Evolutionary conservation across 2,329 filamentous ascomycete genomes (phyloP).

Genomic region (Ceratocystiopsis sp.): DNA sequence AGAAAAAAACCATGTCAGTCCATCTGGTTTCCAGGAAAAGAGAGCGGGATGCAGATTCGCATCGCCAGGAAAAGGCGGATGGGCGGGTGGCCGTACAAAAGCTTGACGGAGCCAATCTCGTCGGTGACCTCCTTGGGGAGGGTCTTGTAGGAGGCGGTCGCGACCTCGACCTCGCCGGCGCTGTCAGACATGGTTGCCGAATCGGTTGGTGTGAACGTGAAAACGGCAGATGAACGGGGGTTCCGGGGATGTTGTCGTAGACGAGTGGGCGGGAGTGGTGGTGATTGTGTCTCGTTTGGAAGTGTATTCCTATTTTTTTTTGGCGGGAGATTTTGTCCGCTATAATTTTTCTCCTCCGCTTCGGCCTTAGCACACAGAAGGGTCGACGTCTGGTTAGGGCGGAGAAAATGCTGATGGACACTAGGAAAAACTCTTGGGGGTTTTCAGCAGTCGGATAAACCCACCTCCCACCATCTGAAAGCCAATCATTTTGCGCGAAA

Average conservation of each 20-base stretch:
- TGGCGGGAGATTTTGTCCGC: too few relatives aligned
- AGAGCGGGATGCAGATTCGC: not conserved
- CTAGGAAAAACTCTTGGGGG: not conserved
- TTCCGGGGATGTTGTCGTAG: too few relatives aligned
- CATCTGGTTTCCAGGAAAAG: not conserved
- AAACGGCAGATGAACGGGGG: too few relatives aligned
- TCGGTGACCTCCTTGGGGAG: conserved; percentile 85
- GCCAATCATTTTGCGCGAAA: conserved; percentile 3
- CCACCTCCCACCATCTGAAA: not conserved
- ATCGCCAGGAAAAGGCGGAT: too few relatives aligned
- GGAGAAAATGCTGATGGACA: conserved; percentile 1
- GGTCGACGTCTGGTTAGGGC: not conserved
- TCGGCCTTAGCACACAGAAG: conserved; percentile 1
- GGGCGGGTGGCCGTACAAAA: conserved; percentile 35
- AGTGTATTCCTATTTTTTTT: too few relatives aligned
- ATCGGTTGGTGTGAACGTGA: too few relatives aligned
- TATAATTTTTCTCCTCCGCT: too few relatives aligned
- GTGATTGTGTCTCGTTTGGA: too few relatives aligned
- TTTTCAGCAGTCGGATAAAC: conserved; percentile 1
- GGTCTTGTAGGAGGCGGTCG: conserved; percentile 55
- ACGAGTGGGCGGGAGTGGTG: too few relatives aligned
- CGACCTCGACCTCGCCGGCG: conserved; percentile 75
- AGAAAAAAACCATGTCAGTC: not conserved
- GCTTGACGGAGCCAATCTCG: conserved; percentile 84
- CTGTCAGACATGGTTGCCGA: conserved; percentile 57